Evolutionary conservation across 768 basidiomycete genomes (phyloP), one percentile per base, ranked within the genome.

Genomic region (Termitomyces sp.): DNA sequence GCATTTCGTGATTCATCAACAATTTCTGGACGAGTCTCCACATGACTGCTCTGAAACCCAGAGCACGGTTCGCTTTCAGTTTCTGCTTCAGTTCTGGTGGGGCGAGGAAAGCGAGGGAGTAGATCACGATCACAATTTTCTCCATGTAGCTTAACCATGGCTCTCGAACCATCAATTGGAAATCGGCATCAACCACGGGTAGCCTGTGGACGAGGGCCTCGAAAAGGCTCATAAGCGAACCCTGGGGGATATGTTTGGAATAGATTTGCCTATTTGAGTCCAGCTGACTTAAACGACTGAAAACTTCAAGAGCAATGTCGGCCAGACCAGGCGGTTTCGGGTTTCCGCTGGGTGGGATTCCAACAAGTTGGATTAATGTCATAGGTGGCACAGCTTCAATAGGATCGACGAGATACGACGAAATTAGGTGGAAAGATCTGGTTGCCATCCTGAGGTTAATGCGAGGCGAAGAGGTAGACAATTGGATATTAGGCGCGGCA

Each of bases 91-190:
- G 69, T 32, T 83, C 79, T 4, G 88, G 86, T 2, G 94, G 83
- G 3, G 94, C 85, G 58, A 96, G 77, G 79, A 94, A 98, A 29
- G 88, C 85, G 64, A 98, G 77, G 42, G 88, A 88, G 76, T 97
- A 98, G 46, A 97, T 82, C n/a, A 84, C 83, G 80, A 95, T 85
- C 50, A 90, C 79, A 56, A 81, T 76, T 66, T 90, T 91, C 77
- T 96, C 92, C 63, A 92, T 74, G 72, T 92, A 90, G 46, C 86
- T 84, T 49, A 95, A 72, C 87, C 91, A 94, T 25, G 76, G 68
- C 68, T 92, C 88, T 64, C 85, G 79, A 57, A 77, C 73, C 66
- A 85, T 74, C 63, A 89, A 73, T 68, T 86, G 75, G 71, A 92
- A 91, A 73, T 97, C 94, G 17, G 79, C 72, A 60, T 91, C 88